Base-by-base conservation (phyloP, 2,329 filamentous ascomycete genomes). In the Emmonsiellopsis sp. region DNA sequence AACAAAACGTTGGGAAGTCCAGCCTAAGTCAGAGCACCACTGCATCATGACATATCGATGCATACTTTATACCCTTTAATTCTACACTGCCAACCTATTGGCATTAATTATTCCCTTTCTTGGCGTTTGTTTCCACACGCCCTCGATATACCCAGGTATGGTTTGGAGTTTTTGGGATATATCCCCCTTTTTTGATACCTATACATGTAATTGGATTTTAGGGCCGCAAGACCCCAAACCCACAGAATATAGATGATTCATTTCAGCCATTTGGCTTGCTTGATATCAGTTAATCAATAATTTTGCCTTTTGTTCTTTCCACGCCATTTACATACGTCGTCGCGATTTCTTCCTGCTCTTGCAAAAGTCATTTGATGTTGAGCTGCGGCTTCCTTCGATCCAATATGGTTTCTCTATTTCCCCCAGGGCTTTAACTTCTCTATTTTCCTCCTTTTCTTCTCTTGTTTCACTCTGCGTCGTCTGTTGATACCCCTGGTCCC, bases 1-100 rank as follows among this genome's bases (percentile, higher is more conserved):
- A 76, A 54, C 67, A 69, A 42, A 60, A 64, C 49, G 62, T 59
- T 37, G 64, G 64, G 60, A 71, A 68, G 53, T 63, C 64, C 33
- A 60, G 61, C 53, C 58, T 63, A 49, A 68, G 64, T 53, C 68
- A 66, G 42, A 62, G 60, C 48, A 64, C 65, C 40, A 63, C 65
- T 53, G 62, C 65, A 53, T 67, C 64, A 65, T 69, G 64, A 69
- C 64, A 34, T 43, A 9, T 37, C 13, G 32, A 32, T 42, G 17
- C n/a, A 9, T 42, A 6, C 4, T 27, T 2, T 37, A 14, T 11
- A 13, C 51, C 13, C 32, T 31, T 17, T 31, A 44, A 31, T 31
- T 31, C 10, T 14, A 17, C 45, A 48, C 4, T n/a, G 10, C 14
- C 27, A 33, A n/a, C 32, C 42, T 13, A 5, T 39, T 36, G 8